phyloP scores from a whole-genome alignment of 2,329 filamentous ascomycete species.

The Microdochium bolleyi region DNA sequence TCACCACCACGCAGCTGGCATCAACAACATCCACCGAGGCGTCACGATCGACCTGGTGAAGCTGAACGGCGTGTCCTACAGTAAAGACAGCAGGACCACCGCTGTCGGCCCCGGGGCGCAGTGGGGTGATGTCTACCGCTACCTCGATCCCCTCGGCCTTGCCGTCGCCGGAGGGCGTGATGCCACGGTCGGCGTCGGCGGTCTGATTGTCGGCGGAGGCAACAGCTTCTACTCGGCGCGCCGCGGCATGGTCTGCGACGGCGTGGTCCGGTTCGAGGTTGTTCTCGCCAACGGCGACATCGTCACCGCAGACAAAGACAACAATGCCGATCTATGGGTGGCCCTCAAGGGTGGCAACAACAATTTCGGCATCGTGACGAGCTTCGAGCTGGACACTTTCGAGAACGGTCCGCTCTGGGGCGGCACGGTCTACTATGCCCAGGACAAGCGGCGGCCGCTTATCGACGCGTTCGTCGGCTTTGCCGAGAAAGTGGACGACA shows the following conservation, averaged over 20 bases:
- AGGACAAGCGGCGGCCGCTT: not conserved
- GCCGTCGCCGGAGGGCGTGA: conserved; percentile 2
- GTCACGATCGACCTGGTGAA: conserved; percentile 20
- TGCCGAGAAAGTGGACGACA: not conserved
- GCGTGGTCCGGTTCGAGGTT: conserved; percentile 21
- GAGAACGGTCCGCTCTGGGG: not conserved
- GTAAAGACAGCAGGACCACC: conserved; percentile 6
- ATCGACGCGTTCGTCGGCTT: not conserved
- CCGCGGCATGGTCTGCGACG: conserved; percentile 19
- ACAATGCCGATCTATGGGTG: conserved; percentile 8
- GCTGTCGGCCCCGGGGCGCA: conserved; percentile 10
- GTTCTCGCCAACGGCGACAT: not conserved
- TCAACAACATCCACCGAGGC: conserved; percentile 1
- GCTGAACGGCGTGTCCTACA: conserved; percentile 8
- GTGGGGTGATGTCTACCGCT: conserved; percentile 12
- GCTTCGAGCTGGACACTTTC: conserved; percentile 6
- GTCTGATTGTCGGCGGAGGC: conserved; percentile 10
- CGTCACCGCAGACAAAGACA: not conserved
- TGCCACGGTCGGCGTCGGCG: conserved; percentile 3
- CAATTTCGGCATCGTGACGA: conserved; percentile 16
- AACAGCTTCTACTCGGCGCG: conserved; percentile 15
- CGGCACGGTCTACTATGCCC: not conserved
- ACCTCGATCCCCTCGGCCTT: conserved; percentile 5
- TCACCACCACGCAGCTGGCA: not conserved
- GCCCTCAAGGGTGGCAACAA: conserved; percentile 13